These are phyloP conservation scores for Aspergillus heteromorphus DNA, from an alignment of 495 filamentous ascomycete genomes.

Conservation along the genomic window DNA sequence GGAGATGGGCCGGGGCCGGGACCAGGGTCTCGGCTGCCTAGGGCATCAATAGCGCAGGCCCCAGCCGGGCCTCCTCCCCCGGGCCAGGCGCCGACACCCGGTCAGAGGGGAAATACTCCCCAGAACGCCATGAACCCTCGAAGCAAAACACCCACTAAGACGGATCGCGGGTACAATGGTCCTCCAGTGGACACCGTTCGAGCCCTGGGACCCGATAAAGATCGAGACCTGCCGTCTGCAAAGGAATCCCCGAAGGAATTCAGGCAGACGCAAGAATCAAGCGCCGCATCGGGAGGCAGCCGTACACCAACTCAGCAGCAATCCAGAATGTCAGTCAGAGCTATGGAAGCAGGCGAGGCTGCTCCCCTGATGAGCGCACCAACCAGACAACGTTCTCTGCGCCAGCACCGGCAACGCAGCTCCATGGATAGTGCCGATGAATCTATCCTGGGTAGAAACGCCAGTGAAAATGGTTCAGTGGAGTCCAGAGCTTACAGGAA, in stretches of 20 bases:
- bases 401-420: slow-evolving; percentile 35
- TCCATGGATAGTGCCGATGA: slow-evolving; percentile 45
- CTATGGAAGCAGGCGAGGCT: slow-evolving; percentile 47
- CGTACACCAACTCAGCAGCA: slow-evolving; percentile 56
- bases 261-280: slow-evolving; percentile 25
- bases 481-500: slow-evolving; percentile 38
- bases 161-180: slow-evolving; percentile 38
- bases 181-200: slow-evolving; percentile 49
- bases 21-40: slow-evolving; percentile 59
- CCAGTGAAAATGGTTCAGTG: slow-evolving; percentile 40
- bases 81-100: slow-evolving; percentile 78
- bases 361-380: slow-evolving; percentile 40
- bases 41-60: slow-evolving; percentile 63
- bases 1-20: slow-evolving; percentile 30
- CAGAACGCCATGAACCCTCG: slow-evolving; percentile 35
- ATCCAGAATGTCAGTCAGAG: slow-evolving; percentile 36
- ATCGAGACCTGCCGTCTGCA: slow-evolving; percentile 50
- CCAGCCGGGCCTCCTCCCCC: slow-evolving; percentile 81
- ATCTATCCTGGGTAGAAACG: slow-evolving; percentile 37
- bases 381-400: slow-evolving; percentile 39
- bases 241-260: slow-evolving; percentile 45
- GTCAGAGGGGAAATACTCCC: slow-evolving; percentile 50
- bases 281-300: slow-evolving; percentile 48
- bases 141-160: slow-evolving; percentile 58
- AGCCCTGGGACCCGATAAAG: slow-evolving; percentile 39